These are phyloP conservation scores for Coniferiporia sulphurascens DNA, from an alignment of 1,284 basidiomycete species.

Conservation along the genomic window DNA sequence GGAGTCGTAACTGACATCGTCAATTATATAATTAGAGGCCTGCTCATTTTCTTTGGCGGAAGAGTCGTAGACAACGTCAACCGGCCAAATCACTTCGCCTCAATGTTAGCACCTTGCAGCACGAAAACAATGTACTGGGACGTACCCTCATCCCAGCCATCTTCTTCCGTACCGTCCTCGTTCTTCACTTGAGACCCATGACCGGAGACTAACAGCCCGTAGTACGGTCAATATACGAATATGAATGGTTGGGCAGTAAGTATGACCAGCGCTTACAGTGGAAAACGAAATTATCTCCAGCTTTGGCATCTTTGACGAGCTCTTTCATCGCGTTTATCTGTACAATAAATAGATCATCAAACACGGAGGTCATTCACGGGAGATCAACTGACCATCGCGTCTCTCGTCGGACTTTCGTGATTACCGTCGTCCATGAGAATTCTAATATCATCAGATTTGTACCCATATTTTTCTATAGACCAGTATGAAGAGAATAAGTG, in stretches of 20 bases:
- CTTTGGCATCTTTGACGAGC: constrained; percentile 17
- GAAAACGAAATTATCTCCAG: constrained; percentile 20
- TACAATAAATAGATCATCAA: background rate
- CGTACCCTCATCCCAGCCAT: constrained; percentile 20
- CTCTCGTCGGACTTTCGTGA: constrained; percentile 11
- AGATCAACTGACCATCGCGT: constrained; percentile 12
- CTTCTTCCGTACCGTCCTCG: constrained; percentile 12
- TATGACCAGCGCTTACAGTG: constrained; percentile 7
- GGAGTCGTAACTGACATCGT: constrained; percentile 14
- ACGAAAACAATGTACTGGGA: background rate
- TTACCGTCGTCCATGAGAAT: constrained; percentile 15
- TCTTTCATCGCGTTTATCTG: constrained; percentile 14
- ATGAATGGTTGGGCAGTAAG: background rate
- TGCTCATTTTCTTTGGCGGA: background rate
- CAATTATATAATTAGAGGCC: constrained; percentile 13
- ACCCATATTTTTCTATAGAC: constrained; percentile 9
- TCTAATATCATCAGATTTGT: constrained; percentile 11
- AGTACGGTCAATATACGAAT: too few species aligned
- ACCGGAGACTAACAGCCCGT: constrained; percentile 15
- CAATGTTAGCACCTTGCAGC: background rate
- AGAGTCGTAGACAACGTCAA: constrained; percentile 11
- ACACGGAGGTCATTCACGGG: background rate
- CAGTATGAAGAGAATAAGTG: background rate
- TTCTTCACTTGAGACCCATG: constrained; percentile 19
- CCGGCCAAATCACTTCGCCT: constrained; percentile 16